Conservation (phyloP, 2,329 filamentous ascomycete species). For the Neonectria punicea region DNA sequence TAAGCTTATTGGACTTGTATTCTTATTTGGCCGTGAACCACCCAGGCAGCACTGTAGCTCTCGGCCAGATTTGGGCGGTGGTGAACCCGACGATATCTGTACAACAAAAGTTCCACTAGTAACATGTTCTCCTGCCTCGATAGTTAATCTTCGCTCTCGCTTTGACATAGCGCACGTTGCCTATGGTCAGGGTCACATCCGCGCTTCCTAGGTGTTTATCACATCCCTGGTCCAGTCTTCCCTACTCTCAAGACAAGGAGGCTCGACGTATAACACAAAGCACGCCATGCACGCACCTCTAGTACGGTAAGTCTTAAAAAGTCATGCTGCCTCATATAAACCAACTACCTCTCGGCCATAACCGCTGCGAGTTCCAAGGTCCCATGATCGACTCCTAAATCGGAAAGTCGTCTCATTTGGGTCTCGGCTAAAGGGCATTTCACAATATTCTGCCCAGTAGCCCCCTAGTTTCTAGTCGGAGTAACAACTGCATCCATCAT, state of each 20-base stretch:
- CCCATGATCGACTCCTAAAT: slow-evolving; percentile 17
- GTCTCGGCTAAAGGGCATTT: slow-evolving; percentile 58
- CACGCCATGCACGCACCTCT: not conserved
- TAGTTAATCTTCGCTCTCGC: not conserved
- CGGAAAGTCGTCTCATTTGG: slow-evolving; percentile 14
- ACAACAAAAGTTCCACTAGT: not conserved
- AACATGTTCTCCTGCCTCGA: not conserved
- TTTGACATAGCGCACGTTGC: not conserved
- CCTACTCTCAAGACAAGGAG: not conserved
- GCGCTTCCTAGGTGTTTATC: not conserved
- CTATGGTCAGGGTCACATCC: not conserved
- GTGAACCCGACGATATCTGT: not conserved
- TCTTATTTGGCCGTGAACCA: not conserved
- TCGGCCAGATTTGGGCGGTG: not conserved
- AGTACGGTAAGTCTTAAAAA: slow-evolving; percentile 21
- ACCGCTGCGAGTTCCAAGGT: slow-evolving; percentile 19
- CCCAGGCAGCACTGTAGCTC: too few relatives aligned
- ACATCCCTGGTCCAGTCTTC: not conserved
- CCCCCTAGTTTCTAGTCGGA: slow-evolving; percentile 40
- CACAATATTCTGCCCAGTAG: slow-evolving; percentile 70
- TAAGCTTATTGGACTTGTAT: not conserved
- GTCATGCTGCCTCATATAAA: slow-evolving; percentile 25
- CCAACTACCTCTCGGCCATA: slow-evolving; percentile 28
- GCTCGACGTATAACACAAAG: not conserved
- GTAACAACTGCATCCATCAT: slow-evolving; percentile 17